Evolutionary conservation across 164 flowering plant species (phyloP).

Genomic region (Stephania japonica): DNA sequence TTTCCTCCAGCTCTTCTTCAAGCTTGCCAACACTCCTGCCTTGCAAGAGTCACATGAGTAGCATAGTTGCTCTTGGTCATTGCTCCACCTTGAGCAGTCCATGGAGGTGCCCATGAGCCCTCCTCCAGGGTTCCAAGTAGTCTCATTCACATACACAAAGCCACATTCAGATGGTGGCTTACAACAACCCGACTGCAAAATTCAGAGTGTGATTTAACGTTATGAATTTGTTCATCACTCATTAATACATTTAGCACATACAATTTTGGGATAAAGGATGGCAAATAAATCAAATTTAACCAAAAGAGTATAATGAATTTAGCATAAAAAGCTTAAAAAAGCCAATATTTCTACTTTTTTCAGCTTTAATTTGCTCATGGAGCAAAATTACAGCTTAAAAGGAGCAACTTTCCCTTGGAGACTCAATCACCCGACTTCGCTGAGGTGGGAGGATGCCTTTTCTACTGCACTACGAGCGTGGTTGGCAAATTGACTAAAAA

Average conservation of each 20-base stretch:
- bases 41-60: slow-evolving; percentile 79
- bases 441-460: too few species aligned
- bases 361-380: background rate
- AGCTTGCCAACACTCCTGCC: slow-evolving; percentile 81
- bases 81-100: slow-evolving; percentile 72
- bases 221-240: too few species aligned
- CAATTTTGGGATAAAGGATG: too few species aligned
- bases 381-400: background rate
- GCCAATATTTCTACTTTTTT: background rate
- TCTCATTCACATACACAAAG: slow-evolving; percentile 56
- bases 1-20: slow-evolving; percentile 93
- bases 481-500: too few species aligned
- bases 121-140: slow-evolving; percentile 46
- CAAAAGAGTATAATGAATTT: background rate
- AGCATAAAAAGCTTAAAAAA: background rate
- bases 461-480: too few species aligned
- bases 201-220: background rate
- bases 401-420: too few species aligned
- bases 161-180: slow-evolving; percentile 92
- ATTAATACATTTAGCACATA: too few species aligned
- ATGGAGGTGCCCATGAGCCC: slow-evolving; percentile 24
- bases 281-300: background rate
- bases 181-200: slow-evolving; percentile 87
- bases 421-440: too few species aligned
- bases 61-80: slow-evolving; percentile 66